Conservation (phyloP, 176 grass and related monocot species). For the Zizania latifolia region DNA sequence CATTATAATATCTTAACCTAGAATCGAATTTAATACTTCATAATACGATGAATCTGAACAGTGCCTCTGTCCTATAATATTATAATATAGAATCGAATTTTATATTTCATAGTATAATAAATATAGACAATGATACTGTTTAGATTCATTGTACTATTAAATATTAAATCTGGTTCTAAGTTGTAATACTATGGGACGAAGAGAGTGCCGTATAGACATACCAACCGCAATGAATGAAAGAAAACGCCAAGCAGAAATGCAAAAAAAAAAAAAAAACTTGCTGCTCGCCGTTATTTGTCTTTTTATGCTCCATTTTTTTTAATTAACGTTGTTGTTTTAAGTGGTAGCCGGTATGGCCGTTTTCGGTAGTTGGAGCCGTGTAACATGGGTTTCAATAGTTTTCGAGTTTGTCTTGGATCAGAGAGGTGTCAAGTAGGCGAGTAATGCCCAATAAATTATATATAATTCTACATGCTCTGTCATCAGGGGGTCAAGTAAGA, state of each 20-base stretch:
- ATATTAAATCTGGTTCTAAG: too few species aligned
- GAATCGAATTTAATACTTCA: too few species aligned
- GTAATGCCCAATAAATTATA: neutral
- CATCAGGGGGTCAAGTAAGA: neutral
- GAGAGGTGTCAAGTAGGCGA: slow-evolving; percentile 2
- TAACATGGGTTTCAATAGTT: slow-evolving; percentile 18
- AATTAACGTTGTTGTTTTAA: neutral
- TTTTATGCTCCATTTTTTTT: neutral
- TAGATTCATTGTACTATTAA: too few species aligned
- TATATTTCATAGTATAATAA: too few species aligned
- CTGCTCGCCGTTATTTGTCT: neutral
- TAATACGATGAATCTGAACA: too few species aligned
- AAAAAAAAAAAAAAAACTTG: too few species aligned
- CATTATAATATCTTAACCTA: too few species aligned
- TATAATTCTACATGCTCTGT: neutral
- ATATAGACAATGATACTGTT: too few species aligned
- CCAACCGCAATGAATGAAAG: neutral
- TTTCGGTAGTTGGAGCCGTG: slow-evolving; percentile 18
- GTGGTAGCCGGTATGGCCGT: neutral
- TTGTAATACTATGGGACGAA: neutral
- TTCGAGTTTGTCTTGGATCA: neutral
- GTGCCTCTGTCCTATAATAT: too few species aligned
- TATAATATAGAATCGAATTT: too few species aligned
- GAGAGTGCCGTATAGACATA: neutral
- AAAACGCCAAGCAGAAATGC: neutral